Percentiles rank a stretch among this genome's conserved stretches.
Evolutionary conservation across 306 rosid species (phyloP).

Genomic region (Cyclanthera cordifolia): DNA sequence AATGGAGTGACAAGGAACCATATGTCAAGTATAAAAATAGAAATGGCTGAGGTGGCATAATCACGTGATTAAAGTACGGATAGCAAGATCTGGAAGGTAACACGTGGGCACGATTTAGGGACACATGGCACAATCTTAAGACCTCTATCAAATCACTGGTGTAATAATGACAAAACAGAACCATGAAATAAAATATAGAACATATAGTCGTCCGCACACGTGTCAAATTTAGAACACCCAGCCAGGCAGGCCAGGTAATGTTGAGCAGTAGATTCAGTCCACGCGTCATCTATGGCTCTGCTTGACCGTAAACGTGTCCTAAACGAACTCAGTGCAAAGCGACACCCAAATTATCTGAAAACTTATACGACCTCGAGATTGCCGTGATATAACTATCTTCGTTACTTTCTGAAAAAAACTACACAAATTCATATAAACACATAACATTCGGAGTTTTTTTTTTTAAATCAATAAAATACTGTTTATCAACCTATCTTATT

Average conservation of each 20-base stretch:
- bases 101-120: not conserved
- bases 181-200: not conserved
- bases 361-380: not conserved
- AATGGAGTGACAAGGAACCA: too few relatives aligned
- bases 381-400: not conserved
- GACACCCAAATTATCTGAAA: not conserved
- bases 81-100: not conserved
- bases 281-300: not conserved
- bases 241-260: not conserved
- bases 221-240: not conserved
- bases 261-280: not conserved
- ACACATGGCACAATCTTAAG: conserved; percentile 2
- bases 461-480: too few relatives aligned
- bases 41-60: not conserved
- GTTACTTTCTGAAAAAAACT: too few relatives aligned
- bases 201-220: not conserved
- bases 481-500: too few relatives aligned
- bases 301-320: conserved; percentile 11
- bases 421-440: too few relatives aligned
- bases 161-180: not conserved
- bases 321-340: not conserved
- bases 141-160: not conserved
- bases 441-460: too few relatives aligned
- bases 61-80: conserved; percentile 3
- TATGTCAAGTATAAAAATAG: too few relatives aligned